These are phyloP conservation scores for Diplotaxis tenuifolia DNA, from an alignment of 345 rosid genomes.

Conservation along the genomic window DNA sequence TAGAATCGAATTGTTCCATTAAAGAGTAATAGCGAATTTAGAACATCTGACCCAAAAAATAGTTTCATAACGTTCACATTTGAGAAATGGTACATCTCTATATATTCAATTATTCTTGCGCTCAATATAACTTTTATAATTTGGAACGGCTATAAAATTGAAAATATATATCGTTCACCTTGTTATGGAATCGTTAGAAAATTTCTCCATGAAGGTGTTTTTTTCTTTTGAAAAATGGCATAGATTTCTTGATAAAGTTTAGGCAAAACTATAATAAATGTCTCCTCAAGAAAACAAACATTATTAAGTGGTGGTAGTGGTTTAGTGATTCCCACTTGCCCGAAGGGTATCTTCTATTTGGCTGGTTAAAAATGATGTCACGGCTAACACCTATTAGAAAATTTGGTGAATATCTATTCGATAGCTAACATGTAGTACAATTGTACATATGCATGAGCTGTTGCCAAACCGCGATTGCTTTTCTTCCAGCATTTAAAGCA, in stretches of 20 bases:
- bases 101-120: too few species aligned
- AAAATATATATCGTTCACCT: too few species aligned
- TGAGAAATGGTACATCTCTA: too few species aligned
- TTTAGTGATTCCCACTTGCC: background rate
- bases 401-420: background rate
- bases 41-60: too few species aligned
- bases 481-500: background rate
- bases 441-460: background rate
- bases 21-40: too few species aligned
- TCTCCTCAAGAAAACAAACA: background rate
- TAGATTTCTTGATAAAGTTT: background rate
- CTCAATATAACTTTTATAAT: too few species aligned
- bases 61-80: too few species aligned
- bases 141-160: too few species aligned
- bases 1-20: too few species aligned
- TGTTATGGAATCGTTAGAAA: too few species aligned
- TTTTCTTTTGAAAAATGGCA: too few species aligned
- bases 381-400: background rate
- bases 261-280: background rate
- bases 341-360: background rate
- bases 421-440: background rate
- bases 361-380: background rate
- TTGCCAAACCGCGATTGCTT: background rate
- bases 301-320: background rate
- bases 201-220: too few species aligned